phyloP scores from a whole-genome alignment of 495 filamentous ascomycete genomes.

The Talaromyces stipitatus region DNA sequence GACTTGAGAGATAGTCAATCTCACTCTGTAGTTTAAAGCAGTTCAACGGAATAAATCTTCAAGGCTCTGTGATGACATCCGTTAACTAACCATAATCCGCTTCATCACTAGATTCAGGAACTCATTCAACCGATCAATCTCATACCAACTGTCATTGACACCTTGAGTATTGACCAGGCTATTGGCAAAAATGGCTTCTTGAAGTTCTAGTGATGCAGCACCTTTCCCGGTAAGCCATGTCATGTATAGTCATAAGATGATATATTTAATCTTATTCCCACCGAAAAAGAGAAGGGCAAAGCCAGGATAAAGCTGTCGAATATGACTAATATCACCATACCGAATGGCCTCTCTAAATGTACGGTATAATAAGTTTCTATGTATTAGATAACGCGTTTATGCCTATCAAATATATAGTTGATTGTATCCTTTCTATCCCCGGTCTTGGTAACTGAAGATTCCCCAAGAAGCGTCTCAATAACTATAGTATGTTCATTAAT shows the following conservation, averaged over 20 bases:
- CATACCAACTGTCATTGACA: neutral
- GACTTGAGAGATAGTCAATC: no score
- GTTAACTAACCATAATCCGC: neutral
- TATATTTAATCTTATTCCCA: constrained; percentile 9
- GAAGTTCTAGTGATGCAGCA: neutral
- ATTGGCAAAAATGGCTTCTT: constrained; percentile 10
- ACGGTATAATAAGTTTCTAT: constrained; percentile 11
- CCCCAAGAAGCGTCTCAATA: no score
- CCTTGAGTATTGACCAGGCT: neutral
- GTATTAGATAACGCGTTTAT: constrained; percentile 9
- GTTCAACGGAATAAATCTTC: no score
- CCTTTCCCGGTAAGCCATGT: constrained; percentile 10
- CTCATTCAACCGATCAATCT: constrained; percentile 5
- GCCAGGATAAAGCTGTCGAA: constrained; percentile 5
- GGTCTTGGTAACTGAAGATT: neutral
- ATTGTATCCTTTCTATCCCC: constrained; percentile 1
- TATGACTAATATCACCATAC: neutral
- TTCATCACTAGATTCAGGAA: constrained; percentile 7
- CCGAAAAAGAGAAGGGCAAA: constrained; percentile 11
- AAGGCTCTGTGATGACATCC: neutral
- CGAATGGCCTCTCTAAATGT: constrained; percentile 10
- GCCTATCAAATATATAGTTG: constrained; percentile 8
- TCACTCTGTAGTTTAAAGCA: neutral
- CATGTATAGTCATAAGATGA: constrained; percentile 11
- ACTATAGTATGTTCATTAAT: no score